Evolutionary conservation across 257 asterid species (phyloP), one percentile per base, ranked within the genome.

Genomic region (Przewalskia tangutica): DNA sequence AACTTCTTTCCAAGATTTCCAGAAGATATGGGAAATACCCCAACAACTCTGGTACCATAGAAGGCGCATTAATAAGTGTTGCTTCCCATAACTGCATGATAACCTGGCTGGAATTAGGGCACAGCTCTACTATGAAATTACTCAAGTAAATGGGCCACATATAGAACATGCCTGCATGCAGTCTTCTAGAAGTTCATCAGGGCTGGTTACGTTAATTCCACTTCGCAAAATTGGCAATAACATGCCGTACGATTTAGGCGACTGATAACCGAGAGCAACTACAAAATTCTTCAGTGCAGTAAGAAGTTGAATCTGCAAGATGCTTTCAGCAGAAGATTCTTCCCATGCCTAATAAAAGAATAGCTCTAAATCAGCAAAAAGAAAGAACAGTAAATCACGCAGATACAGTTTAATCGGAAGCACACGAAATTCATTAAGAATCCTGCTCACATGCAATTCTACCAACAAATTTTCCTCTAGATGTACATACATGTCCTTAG

Each of bases 251-350:
- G 94, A 91, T 79, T 87, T 88, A 82, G 97, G 90, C 75, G 98
- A 94, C 84, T 93, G 98, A 86, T 88, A 89, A 82, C 97, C 98
- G 77, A 96, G 97, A 81, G 99, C 95, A 85, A 86, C 89, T 13
- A 96, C 92, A 81, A 94, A 94, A 90, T 93, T 94, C 89, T 92
- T 96, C 58, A 94, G 88, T 62, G 99, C 98, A 77, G 92, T 67
- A 85, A 96, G 98, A 85, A 96, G 98, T 91, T 96, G 99, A 89
- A 96, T 96, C 92, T 94, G 97, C 91, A 96, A 88, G 88, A 96
- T 98, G 88, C 94, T 96, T 91, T 94, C 95, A 85, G 97, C 95
- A 83, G 95, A 86, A 84, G 98, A 93, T 85, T 94, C 98, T 85
- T 96, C 97, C 99, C 99, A 96, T 48, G 93, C 95, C 99, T 96